These are phyloP conservation scores for Agaricus sinodeliciosus DNA, from an alignment of 768 basidiomycete species.

Conservation along the genomic window DNA sequence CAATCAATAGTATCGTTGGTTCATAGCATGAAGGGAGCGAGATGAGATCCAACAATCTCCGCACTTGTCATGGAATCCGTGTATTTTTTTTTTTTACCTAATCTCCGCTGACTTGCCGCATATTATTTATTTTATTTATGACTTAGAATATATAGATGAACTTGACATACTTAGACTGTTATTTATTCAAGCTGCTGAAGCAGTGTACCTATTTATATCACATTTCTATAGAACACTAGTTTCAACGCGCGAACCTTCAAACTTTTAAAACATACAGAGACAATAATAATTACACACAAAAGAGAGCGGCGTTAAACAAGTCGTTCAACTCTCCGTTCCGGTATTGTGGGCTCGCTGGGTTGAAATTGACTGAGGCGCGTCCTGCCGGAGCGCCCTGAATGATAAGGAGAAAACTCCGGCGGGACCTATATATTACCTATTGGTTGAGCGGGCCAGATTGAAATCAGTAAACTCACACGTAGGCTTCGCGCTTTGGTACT, in stretches of 20 bases:
- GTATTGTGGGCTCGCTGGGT: conserved; percentile 5
- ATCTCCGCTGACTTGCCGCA: background rate
- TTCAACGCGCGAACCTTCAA: no score
- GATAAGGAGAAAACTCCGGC: background rate
- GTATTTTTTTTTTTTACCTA: background rate
- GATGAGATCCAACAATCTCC: background rate
- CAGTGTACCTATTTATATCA: background rate
- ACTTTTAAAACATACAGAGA: background rate
- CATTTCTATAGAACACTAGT: background rate
- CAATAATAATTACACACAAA: background rate
- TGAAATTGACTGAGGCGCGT: background rate
- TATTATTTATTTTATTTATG: background rate
- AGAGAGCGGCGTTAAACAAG: background rate
- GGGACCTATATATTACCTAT: no score
- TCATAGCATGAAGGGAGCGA: background rate
- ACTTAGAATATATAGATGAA: background rate
- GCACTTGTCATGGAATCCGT: background rate
- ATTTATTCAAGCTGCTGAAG: background rate
- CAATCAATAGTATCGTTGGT: background rate
- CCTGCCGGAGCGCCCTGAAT: background rate
- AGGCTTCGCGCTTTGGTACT: background rate
- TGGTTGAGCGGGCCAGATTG: no score
- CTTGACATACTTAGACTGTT: background rate
- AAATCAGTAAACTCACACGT: background rate
- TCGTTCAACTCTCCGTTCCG: background rate